Percentiles rank a stretch among this genome's conserved stretches.
Conservation (phyloP, 306 rosid genomes). For the Begonia loranthoides region DNA sequence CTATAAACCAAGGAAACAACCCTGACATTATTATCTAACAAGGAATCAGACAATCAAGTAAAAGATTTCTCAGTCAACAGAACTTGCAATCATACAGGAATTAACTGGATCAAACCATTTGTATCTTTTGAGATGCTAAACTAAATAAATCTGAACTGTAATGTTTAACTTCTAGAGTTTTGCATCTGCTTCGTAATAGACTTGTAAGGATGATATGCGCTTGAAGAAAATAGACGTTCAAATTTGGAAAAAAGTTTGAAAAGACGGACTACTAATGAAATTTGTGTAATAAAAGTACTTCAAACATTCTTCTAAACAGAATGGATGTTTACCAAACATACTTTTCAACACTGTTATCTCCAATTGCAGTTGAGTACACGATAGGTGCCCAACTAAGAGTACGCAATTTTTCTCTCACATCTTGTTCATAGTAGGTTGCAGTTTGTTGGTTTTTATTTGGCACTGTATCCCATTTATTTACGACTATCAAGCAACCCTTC, state of each 20-base stretch:
- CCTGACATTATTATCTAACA: neutral
- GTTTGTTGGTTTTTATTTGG: constrained; percentile 92
- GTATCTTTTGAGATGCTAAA: no score
- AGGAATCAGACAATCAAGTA: neutral
- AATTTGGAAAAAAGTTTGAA: no score
- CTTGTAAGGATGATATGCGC: no score
- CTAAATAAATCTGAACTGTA: no score
- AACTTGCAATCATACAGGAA: no score
- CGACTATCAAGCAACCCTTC: constrained; percentile 88
- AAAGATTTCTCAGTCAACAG: neutral
- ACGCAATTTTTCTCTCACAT: constrained; percentile 86
- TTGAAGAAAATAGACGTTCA: no score
- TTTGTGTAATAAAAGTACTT: no score
- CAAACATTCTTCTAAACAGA: no score
- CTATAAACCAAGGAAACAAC: constrained; percentile 33
- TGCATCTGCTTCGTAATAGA: no score
- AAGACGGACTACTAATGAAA: no score
- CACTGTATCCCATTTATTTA: constrained; percentile 96
- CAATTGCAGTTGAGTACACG: constrained; percentile 81
- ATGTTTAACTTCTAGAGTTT: no score
- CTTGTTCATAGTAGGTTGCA: constrained; percentile 71
- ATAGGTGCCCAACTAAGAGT: constrained; percentile 79
- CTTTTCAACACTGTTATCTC: constrained; percentile 81
- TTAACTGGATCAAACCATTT: no score
- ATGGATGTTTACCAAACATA: constrained; percentile 25